Base-by-base conservation (phyloP, 1,284 basidiomycete species). In the Rhodotorula sp. region DNA sequence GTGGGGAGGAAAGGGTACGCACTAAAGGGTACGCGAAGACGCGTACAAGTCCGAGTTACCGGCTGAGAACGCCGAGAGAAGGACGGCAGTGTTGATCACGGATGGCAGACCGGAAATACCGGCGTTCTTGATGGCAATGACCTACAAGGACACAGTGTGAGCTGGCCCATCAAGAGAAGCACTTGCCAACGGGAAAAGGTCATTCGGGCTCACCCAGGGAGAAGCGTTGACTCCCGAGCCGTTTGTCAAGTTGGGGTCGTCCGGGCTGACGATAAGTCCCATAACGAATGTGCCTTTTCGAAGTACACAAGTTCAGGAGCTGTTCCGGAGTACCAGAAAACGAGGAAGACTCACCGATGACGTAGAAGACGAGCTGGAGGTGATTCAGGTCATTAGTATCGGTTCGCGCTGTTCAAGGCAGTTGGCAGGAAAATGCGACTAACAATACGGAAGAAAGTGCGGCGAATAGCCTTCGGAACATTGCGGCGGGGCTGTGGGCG, bases 11-110 rank as follows among this genome's bases (percentile, higher is more conserved):
- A n/a, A n/a, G n/a, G n/a, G n/a, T n/a, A 54, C 53, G 53, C 6
- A 54, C 53, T 93, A 93, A 33, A 94, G 83, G 37, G 91, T 88
- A 77, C 93, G 88, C 18, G 90, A 91, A 1, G 89, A 83, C 67
- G 88, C 87, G 84, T 90, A 95, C 46, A 94, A 79, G 83, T 86
- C 88, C 42, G 88, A 89, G 60, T 74, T 93, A 57, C 88, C 89
- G 6, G 93, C 90, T 6, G 90, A 92, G 85, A 93, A 91, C 3
- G 92, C 92, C 58, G 88, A 86, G 45, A 88, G 87, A 65, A 91
- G 83, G 44, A 91, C 80, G 56, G 83, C 82, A 30, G 84, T 82
- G 75, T 91, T 90, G 80, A 91, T 84, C 73, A 91, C 85, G 68
- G 86, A 86, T 4, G 89, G 88, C 30, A 90, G 83, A 33, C 45